phyloP scores from a whole-genome alignment of 371 early-diverging fungal genomes.

The Mortierella sp. region DNA sequence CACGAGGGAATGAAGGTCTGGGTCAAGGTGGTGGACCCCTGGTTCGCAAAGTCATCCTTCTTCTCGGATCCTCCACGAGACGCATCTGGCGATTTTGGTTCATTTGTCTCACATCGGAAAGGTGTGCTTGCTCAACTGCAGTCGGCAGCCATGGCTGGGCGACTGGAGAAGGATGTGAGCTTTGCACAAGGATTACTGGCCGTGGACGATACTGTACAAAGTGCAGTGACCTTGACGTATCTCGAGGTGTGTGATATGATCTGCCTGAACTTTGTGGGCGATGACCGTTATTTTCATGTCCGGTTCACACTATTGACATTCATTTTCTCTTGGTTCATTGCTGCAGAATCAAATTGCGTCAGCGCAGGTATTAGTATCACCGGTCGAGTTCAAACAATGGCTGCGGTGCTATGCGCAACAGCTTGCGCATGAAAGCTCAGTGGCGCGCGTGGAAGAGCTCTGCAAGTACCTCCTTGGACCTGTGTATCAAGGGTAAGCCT shows the following conservation, averaged over 20 bases:
- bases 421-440: constrained; percentile 75
- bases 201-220: constrained; percentile 45
- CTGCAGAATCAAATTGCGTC: constrained; percentile 76
- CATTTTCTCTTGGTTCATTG: constrained; percentile 13
- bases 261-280: background rate
- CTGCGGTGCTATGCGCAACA: constrained; percentile 77
- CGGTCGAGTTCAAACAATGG: constrained; percentile 76
- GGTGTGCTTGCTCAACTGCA: constrained; percentile 48
- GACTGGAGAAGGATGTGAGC: constrained; percentile 47
- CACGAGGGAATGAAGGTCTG: constrained; percentile 78
- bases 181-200: constrained; percentile 47
- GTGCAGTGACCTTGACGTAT: constrained; percentile 57
- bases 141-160: constrained; percentile 43
- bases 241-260: constrained; percentile 50
- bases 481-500: constrained; percentile 57
- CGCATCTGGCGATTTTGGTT: constrained; percentile 19
- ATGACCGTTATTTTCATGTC: background rate
- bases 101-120: constrained; percentile 20
- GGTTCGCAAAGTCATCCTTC: constrained; percentile 71
- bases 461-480: constrained; percentile 80
- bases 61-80: constrained; percentile 54
- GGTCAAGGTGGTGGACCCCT: constrained; percentile 79
- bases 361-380: constrained; percentile 69
- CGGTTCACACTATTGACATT: background rate
- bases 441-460: constrained; percentile 76